Percentiles rank a stretch among this genome's conserved stretches.
Evolutionary conservation across 2,329 filamentous ascomycete genomes (phyloP).

Genomic region (Colletotrichum costaricense): DNA sequence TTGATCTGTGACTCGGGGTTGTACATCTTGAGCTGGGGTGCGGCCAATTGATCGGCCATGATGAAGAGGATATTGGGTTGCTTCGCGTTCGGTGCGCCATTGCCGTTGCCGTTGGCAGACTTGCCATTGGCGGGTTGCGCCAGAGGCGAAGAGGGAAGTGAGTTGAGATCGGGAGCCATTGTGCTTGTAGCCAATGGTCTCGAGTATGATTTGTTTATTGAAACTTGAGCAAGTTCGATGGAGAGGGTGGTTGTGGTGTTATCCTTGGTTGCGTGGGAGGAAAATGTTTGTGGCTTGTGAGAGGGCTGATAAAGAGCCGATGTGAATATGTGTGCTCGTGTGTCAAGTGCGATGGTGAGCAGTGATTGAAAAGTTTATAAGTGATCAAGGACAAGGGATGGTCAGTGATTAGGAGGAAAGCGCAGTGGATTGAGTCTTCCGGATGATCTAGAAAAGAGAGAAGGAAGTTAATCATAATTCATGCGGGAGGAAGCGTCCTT

Average conservation of each 20-base stretch:
- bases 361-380: slow-evolving; percentile 12
- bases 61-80: slow-evolving; percentile 74
- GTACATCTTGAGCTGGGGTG: slow-evolving; percentile 91
- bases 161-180: slow-evolving; percentile 82
- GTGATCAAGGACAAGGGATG: slow-evolving; percentile 11
- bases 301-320: background rate
- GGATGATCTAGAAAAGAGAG: slow-evolving; percentile 5
- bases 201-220: background rate
- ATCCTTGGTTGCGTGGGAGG: background rate
- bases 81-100: slow-evolving; percentile 40
- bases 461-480: background rate
- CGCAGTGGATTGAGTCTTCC: slow-evolving; percentile 4
- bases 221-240: background rate
- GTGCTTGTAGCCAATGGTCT: slow-evolving; percentile 12
- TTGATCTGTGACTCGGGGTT: slow-evolving; percentile 90
- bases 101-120: slow-evolving; percentile 39
- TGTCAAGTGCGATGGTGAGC: slow-evolving; percentile 2
- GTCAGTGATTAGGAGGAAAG: slow-evolving; percentile 2
- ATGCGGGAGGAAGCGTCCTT: slow-evolving; percentile 28
- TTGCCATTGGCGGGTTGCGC: slow-evolving; percentile 35
- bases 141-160: slow-evolving; percentile 68
- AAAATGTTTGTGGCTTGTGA: background rate
- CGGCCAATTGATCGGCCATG: slow-evolving; percentile 96
- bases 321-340: background rate
- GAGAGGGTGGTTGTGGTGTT: background rate